Conservation (phyloP, 169 alveolate genomes). For the Eimeria brunetti region DNA sequence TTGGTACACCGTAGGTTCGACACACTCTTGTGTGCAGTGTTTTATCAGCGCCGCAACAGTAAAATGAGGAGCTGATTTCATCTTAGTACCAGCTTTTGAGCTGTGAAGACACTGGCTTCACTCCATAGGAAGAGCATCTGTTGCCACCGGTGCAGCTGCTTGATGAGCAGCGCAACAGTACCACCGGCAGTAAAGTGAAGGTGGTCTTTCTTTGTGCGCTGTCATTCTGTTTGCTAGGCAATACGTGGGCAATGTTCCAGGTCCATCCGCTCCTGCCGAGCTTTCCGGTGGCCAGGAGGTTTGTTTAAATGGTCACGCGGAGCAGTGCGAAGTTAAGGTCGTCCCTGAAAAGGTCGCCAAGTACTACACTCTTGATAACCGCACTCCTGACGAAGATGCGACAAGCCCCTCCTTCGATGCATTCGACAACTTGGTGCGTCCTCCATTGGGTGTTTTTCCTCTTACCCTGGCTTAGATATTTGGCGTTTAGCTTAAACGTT, state of each 20-base stretch:
- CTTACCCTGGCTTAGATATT: not conserved
- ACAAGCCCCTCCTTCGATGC: slow-evolving; percentile 62
- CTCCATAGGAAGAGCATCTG: not conserved
- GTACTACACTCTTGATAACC: slow-evolving; percentile 40
- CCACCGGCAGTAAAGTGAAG: not conserved
- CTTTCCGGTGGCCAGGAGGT: not conserved
- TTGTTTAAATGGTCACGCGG: not conserved
- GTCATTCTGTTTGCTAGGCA: slow-evolving; percentile 11
- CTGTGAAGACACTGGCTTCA: no score
- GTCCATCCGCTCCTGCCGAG: slow-evolving; percentile 45
- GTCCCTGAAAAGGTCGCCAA: not conserved
- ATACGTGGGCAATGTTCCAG: slow-evolving; percentile 59
- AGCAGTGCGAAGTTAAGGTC: not conserved
- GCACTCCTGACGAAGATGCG: slow-evolving; percentile 33
- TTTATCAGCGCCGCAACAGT: not conserved
- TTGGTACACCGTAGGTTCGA: slow-evolving; percentile 38
- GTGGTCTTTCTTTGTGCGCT: not conserved
- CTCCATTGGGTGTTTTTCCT: not conserved
- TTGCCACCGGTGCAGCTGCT: not conserved
- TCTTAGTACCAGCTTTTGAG: not conserved
- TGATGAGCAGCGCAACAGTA: not conserved
- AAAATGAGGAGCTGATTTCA: not conserved
- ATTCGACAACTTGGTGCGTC: slow-evolving; percentile 35
- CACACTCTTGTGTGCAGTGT: not conserved
- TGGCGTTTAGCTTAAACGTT: not conserved